Evolutionary conservation across 306 rosid genomes (phyloP), one percentile per base, ranked within the genome.

Genomic region (Castanea mollissima): DNA sequence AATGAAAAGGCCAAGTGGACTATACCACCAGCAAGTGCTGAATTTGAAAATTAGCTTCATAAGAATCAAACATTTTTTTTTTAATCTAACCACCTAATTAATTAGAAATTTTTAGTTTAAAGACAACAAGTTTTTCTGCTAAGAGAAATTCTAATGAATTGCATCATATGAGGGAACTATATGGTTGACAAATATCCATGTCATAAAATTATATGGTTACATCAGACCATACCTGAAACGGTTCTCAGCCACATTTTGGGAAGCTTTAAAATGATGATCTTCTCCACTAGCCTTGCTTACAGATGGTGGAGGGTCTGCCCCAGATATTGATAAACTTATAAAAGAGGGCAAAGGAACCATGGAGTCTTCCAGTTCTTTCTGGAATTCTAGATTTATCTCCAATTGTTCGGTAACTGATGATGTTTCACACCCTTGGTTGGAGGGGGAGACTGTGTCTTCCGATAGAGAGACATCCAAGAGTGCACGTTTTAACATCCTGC

Each of bases 171-270:
- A 55, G 76, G 44, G 20, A 69, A 71, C 18, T 54, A 71, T 18
- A 62, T 52, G 54, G 46, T 34, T 44, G n/a, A 74, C 65, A 80
- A 27, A 62, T 65, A 62, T 76, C 68, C 76, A 76, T 72, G 55
- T 69, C 69, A 8, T 23, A n/a, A 67, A 55, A 49, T 4, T 15
- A 75, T 31, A 70, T 14, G 25, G 14, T 25, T 31, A 58, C 70
- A 73, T 75, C 19, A 57, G 86, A 75, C 69, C 80, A 80, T 90
- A 95, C 99, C 99, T 95, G 90, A 86, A 89, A 56, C 99, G 98
- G 29, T 84, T 85, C 88, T 95, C 98, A 41, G 97, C 91, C 74
- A 81, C 79, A 83, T 82, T 64, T 18, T 21, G 60, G 52, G 81
- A 75, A 55, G 29, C 79, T 80, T 84, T 89, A 75, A 89, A 88